These are phyloP conservation scores for Pythium aquatile DNA, from an alignment of 352 stramenopile species.

Conservation along the genomic window DNA sequence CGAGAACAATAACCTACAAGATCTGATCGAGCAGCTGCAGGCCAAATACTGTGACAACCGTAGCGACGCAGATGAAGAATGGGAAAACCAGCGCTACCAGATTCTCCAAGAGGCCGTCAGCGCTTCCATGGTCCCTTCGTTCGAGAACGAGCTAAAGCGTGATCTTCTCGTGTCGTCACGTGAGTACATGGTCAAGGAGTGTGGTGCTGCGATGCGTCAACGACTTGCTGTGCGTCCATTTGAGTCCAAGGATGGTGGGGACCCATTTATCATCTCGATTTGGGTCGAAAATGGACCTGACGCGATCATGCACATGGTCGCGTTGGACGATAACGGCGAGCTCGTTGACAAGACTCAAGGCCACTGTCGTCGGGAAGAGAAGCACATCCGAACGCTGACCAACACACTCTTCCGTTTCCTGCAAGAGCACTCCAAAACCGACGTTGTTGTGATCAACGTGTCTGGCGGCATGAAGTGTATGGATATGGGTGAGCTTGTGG, in stretches of 20 bases:
- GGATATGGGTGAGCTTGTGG: constrained; percentile 87
- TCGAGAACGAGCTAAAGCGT: constrained; percentile 84
- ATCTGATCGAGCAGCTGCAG: constrained; percentile 82
- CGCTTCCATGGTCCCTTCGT: constrained; percentile 79
- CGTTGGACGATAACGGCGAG: constrained; percentile 84
- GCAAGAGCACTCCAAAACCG: constrained; percentile 73
- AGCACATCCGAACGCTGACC: constrained; percentile 71
- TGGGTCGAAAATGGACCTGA: constrained; percentile 81
- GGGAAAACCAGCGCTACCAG: constrained; percentile 81
- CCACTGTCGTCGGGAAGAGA: constrained; percentile 75
- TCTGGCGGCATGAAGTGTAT: constrained; percentile 89
- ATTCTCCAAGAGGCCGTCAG: constrained; percentile 85
- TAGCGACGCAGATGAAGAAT: constrained; percentile 73
- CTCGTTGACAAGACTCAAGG: constrained; percentile 85
- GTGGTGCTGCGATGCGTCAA: constrained; percentile 61
- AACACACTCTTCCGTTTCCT: constrained; percentile 81
- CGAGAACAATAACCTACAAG: constrained; percentile 79
- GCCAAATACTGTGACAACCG: constrained; percentile 57
- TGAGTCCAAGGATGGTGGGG: constrained; percentile 68
- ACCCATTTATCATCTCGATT: constrained; percentile 86
- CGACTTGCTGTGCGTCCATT: constrained; percentile 75
- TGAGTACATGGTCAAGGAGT: constrained; percentile 77
- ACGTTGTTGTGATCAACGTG: constrained; percentile 88
- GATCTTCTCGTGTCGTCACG: constrained; percentile 71
- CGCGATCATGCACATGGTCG: constrained; percentile 81